phyloP scores from a whole-genome alignment of 2,329 filamentous ascomycete species.

The Venturiaceae sp. region DNA sequence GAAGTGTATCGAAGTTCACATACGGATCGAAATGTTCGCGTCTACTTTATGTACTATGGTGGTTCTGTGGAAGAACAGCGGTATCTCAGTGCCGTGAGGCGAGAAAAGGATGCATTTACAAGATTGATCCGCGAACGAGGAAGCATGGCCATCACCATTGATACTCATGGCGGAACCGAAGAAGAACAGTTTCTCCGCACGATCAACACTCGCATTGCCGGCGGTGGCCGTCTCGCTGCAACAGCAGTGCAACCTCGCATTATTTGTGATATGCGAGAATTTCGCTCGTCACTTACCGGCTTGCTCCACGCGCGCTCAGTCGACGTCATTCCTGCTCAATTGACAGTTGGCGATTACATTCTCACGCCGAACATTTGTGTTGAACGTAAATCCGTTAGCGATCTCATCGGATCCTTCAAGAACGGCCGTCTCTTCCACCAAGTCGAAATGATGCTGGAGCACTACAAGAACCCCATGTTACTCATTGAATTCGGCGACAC shows the following conservation, averaged over 20 bases:
- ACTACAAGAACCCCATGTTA: conserved; percentile 84
- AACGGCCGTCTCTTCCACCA: conserved; percentile 89
- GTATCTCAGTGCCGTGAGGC: conserved; percentile 79
- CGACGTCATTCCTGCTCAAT: conserved; percentile 83
- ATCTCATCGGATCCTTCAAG: conserved; percentile 83
- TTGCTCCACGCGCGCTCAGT: conserved; percentile 83
- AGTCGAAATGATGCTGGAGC: conserved; percentile 84
- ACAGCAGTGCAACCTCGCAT: conserved; percentile 83
- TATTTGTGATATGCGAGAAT: conserved; percentile 92
- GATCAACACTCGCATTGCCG: conserved; percentile 92
- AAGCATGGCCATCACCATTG: conserved; percentile 81
- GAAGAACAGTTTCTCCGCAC: conserved; percentile 90
- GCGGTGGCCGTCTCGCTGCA: conserved; percentile 71
- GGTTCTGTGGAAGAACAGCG: conserved; percentile 92
- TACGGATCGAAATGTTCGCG: conserved; percentile 75
- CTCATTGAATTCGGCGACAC: conserved; percentile 97
- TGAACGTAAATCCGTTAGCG: conserved; percentile 86
- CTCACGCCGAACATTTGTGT: conserved; percentile 85
- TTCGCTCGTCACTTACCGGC: conserved; percentile 84
- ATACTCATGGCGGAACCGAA: conserved; percentile 61
- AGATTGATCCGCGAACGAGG: conserved; percentile 90
- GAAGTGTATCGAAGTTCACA: conserved; percentile 96
- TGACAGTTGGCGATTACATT: conserved; percentile 95
- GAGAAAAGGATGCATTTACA: conserved; percentile 94
- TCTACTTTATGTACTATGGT: conserved; percentile 96